phyloP scores from a whole-genome alignment of 805 yeast genomes.

The Candida michaelii region DNA sequence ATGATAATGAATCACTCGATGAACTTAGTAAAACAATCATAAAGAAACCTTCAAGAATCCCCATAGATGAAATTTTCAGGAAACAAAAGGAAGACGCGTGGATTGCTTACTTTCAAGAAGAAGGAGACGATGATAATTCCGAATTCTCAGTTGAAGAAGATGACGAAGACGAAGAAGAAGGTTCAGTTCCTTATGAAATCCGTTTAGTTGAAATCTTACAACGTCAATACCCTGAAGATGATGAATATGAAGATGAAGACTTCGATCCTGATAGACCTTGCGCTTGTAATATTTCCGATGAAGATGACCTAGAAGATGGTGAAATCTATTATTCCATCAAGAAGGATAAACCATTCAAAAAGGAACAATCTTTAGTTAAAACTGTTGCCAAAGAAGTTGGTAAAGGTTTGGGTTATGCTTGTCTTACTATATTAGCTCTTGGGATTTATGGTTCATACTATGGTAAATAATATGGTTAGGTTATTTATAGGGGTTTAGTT shows the following conservation, averaged over 20 bases:
- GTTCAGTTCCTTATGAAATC: not conserved
- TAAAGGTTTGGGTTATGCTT: constrained; percentile 32
- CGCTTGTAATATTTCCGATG: no score
- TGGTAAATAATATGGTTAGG: not conserved
- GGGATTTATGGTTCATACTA: constrained; percentile 34
- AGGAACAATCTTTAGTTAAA: constrained; percentile 2
- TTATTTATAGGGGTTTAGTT: not conserved
- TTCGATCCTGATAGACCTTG: no score
- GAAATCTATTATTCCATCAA: constrained; percentile 9
- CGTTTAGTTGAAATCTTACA: not conserved
- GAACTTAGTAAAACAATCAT: not conserved
- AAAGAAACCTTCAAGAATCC: not conserved
- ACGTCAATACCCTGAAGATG: no score
- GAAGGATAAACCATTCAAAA: no score
- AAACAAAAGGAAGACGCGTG: constrained; percentile 8
- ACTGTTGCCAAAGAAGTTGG: constrained; percentile 28
- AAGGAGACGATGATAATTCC: not conserved
- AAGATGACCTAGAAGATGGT: constrained; percentile 3
- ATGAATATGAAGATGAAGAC: constrained; percentile 5
- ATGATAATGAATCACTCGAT: not conserved
- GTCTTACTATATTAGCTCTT: constrained; percentile 33
- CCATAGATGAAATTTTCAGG: not conserved
- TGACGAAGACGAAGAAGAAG: not conserved
- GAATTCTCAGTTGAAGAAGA: not conserved
- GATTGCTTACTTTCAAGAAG: not conserved